phyloP scores from a whole-genome alignment of 352 stramenopile species.

The Thalassiosira oceanica region DNA sequence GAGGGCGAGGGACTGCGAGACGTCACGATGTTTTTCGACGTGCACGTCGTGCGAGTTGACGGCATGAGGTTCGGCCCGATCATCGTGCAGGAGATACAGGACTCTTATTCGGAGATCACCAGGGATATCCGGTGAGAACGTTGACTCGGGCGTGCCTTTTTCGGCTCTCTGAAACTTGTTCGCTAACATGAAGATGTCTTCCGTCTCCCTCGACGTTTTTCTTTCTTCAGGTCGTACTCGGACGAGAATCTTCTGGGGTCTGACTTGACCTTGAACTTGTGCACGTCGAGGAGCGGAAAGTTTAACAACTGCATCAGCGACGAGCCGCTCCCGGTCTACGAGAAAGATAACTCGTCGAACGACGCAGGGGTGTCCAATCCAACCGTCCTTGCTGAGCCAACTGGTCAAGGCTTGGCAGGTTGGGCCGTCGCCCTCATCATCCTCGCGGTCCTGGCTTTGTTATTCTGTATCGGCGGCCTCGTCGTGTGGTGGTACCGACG shows the following conservation, averaged over 20 bases:
- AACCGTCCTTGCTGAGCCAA: not conserved
- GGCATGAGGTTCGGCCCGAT: slow-evolving; percentile 10
- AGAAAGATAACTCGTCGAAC: no score
- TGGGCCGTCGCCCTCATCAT: slow-evolving; percentile 34
- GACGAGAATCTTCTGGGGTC: slow-evolving; percentile 6
- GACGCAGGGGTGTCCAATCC: not conserved
- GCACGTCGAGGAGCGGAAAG: slow-evolving; percentile 8
- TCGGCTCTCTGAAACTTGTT: not conserved
- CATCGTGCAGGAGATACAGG: slow-evolving; percentile 17
- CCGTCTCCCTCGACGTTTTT: not conserved
- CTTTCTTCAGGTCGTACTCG: slow-evolving; percentile 10
- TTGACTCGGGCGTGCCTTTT: not conserved
- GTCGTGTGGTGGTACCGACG: not conserved
- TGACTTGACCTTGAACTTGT: slow-evolving; percentile 11
- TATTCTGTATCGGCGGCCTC: slow-evolving; percentile 15
- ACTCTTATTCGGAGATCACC: slow-evolving; percentile 15
- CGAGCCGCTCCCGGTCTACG: not conserved
- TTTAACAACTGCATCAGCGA: slow-evolving; percentile 4
- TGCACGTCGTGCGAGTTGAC: slow-evolving; percentile 1
- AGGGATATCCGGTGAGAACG: slow-evolving; percentile 28
- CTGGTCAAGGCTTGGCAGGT: slow-evolving; percentile 6
- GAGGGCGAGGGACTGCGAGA: not conserved
- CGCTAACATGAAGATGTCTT: not conserved
- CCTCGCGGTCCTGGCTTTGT: slow-evolving; percentile 9
- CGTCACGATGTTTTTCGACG: slow-evolving; percentile 7